These are phyloP conservation scores for Cucurbita ficifolia DNA, from an alignment of 306 rosid genomes.

Conservation along the genomic window DNA sequence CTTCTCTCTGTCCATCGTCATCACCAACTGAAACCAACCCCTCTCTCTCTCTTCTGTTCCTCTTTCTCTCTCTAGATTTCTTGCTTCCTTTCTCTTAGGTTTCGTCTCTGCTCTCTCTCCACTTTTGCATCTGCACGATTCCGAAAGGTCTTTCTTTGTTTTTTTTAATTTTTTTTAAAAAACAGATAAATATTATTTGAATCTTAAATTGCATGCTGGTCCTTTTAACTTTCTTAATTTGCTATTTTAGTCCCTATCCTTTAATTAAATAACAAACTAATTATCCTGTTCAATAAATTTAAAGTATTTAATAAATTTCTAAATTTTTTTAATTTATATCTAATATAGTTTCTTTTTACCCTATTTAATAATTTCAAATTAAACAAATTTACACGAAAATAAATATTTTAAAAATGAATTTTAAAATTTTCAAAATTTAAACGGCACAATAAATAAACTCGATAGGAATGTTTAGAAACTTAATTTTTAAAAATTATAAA, in stretches of 20 bases:
- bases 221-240: neutral
- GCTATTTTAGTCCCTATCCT: neutral
- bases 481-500: too few species aligned
- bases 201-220: neutral
- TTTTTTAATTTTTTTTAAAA: neutral
- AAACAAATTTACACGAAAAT: too few species aligned
- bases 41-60: neutral
- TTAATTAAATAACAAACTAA: too few species aligned
- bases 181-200: neutral
- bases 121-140: neutral
- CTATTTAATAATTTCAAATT: too few species aligned
- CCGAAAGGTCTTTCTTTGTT: neutral
- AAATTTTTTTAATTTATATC: too few species aligned
- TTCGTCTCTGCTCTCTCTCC: neutral
- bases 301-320: too few species aligned
- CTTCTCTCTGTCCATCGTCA: constrained; percentile 99
- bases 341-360: too few species aligned
- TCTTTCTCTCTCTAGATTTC: neutral
- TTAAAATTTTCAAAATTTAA: too few species aligned
- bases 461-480: too few species aligned
- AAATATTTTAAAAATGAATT: too few species aligned
- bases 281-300: too few species aligned
- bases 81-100: neutral
- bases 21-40: constrained; percentile 17
- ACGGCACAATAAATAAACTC: too few species aligned